A percentile compares a stretch with the other conserved stretches of the same genome.
These are phyloP conservation scores for Olyra latifolia DNA, from an alignment of 176 grass and related monocot genomes.

Conservation along the genomic window DNA sequence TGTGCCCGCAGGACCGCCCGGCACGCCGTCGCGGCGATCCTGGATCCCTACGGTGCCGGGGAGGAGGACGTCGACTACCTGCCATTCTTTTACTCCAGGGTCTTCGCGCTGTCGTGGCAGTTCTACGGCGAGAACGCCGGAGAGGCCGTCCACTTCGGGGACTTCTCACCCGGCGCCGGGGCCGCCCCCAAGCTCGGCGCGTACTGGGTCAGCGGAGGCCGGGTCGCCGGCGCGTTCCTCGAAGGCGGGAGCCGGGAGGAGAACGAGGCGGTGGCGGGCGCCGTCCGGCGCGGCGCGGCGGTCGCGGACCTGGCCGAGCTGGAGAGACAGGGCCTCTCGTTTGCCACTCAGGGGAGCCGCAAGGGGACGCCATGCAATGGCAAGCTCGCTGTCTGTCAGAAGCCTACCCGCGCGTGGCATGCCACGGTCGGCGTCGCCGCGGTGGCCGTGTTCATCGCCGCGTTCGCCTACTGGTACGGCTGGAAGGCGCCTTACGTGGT, in stretches of 20 bases:
- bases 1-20: slow-evolving; percentile 74
- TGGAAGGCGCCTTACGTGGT: slow-evolving; percentile 43
- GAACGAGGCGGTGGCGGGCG: slow-evolving; percentile 55
- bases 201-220: slow-evolving; percentile 52
- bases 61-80: slow-evolving; percentile 54
- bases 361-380: neutral
- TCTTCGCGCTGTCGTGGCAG: slow-evolving; percentile 81
- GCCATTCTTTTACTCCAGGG: slow-evolving; percentile 92
- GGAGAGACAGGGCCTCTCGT: slow-evolving; percentile 54
- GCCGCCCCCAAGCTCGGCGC: slow-evolving; percentile 50
- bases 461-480: slow-evolving; percentile 66
- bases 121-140: slow-evolving; percentile 88
- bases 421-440: slow-evolving; percentile 48
- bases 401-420: slow-evolving; percentile 37
- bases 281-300: slow-evolving; percentile 28
- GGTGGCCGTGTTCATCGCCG: slow-evolving; percentile 52
- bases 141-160: slow-evolving; percentile 55
- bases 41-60: slow-evolving; percentile 35
- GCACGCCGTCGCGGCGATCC: slow-evolving; percentile 64
- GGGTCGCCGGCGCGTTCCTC: slow-evolving; percentile 60
- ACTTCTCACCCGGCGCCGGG: slow-evolving; percentile 7
- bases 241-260: slow-evolving; percentile 66
- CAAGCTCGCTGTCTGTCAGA: neutral
- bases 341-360: slow-evolving; percentile 34
- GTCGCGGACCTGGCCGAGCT: slow-evolving; percentile 50